These are phyloP conservation scores for Rhamnella rubrinervis DNA, from an alignment of 331 rosid species.

Conservation along the genomic window DNA sequence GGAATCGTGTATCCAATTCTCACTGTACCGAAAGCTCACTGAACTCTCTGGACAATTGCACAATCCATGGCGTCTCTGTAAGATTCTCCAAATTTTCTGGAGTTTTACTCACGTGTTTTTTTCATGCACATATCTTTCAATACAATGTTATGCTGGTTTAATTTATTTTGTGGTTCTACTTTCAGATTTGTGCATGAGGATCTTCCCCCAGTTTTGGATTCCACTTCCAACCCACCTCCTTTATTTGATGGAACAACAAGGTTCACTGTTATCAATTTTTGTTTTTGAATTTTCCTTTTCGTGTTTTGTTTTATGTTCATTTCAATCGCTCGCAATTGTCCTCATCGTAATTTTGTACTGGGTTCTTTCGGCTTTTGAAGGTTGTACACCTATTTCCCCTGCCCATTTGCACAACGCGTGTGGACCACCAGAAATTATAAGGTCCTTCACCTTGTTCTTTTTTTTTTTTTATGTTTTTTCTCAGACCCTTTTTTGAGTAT, in stretches of 20 bases:
- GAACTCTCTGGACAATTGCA: too few relatives aligned
- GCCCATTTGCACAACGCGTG: conserved; percentile 32
- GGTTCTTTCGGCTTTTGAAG: conserved; percentile 7
- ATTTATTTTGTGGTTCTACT: background rate
- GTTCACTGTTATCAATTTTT: conserved; percentile 25
- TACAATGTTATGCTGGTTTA: background rate
- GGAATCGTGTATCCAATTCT: background rate
- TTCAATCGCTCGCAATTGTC: background rate
- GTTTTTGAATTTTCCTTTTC: background rate
- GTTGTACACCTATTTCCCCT: conserved; percentile 9
- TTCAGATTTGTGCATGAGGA: conserved; percentile 26
- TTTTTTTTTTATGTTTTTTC: too few relatives aligned
- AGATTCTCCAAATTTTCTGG: background rate
- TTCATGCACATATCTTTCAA: background rate
- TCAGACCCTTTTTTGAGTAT: too few relatives aligned
- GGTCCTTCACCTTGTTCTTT: background rate
- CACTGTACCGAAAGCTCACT: background rate
- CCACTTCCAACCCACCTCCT: conserved; percentile 64
- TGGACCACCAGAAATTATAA: conserved; percentile 22
- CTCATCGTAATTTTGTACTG: background rate
- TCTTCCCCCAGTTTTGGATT: conserved; percentile 49
- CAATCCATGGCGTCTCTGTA: conserved; percentile 49
- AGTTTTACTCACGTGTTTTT: background rate
- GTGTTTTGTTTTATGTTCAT: background rate
- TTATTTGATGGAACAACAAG: conserved; percentile 89